phyloP scores from a whole-genome alignment of 1,139 yeast genomes.

The Martiniozyma asiatica region DNA sequence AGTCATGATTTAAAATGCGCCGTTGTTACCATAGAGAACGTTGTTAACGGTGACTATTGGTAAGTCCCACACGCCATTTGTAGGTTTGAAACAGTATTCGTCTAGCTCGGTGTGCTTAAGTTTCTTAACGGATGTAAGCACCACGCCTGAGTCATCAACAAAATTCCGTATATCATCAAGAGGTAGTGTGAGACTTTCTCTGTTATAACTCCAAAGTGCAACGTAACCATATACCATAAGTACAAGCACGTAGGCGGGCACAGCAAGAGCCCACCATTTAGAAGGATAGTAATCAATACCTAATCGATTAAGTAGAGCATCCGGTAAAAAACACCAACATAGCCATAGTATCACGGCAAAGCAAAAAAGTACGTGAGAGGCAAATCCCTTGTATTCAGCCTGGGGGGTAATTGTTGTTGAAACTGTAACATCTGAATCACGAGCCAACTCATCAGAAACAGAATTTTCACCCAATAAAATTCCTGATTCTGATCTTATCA shows the following conservation, averaged over 20 bases:
- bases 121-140: too few relatives aligned
- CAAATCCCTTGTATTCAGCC: constrained; percentile 76
- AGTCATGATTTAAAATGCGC: too few relatives aligned
- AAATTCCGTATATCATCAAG: constrained; percentile 50
- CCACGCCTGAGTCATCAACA: constrained; percentile 54
- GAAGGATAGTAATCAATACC: constrained; percentile 71
- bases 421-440: constrained; percentile 67
- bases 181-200: constrained; percentile 54
- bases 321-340: constrained; percentile 63
- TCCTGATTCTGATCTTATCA: not conserved
- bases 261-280: constrained; percentile 75
- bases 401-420: constrained; percentile 53
- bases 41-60: constrained; percentile 64
- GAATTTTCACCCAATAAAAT: too few relatives aligned
- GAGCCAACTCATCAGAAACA: constrained; percentile 44
- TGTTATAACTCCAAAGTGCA: constrained; percentile 58
- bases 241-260: constrained; percentile 61
- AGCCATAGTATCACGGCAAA: constrained; percentile 42
- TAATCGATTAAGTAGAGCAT: constrained; percentile 31
- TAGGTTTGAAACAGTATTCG: constrained; percentile 35
- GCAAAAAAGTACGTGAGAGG: constrained; percentile 53
- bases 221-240: constrained; percentile 61
- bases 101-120: constrained; percentile 19
- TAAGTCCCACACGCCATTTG: constrained; percentile 78
- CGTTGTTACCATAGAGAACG: constrained; percentile 58